phyloP scores from a whole-genome alignment of 108 stramenopile species.

The Aurantiochytrium sp. region DNA sequence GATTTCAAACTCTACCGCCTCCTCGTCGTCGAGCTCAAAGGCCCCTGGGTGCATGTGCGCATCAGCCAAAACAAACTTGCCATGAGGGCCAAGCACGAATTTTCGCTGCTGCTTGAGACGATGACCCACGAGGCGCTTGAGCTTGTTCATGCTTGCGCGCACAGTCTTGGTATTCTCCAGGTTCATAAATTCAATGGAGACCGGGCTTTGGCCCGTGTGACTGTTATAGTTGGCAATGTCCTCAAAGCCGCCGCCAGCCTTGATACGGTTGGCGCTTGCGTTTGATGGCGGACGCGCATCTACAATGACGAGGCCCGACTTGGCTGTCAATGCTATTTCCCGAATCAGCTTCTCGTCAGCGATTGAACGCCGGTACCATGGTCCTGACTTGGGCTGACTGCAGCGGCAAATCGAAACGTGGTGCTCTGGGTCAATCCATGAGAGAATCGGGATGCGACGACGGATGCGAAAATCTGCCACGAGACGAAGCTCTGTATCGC shows the following conservation, averaged over 20 bases:
- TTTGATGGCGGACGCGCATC: neutral
- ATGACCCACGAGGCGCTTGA: neutral
- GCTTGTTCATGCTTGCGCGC: neutral
- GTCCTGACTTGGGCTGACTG: neutral
- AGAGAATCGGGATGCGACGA: neutral
- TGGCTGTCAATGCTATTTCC: neutral
- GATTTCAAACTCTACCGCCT: neutral
- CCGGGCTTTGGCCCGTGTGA: neutral
- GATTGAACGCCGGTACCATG: neutral
- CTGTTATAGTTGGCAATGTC: neutral
- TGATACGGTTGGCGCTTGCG: neutral
- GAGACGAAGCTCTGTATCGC: neutral
- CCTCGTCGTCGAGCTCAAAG: neutral
- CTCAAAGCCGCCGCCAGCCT: conserved; percentile 2
- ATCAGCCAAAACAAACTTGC: neutral
- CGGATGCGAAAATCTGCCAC: neutral
- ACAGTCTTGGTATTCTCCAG: neutral
- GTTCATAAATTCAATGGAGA: conserved; percentile 6
- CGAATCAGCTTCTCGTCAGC: neutral
- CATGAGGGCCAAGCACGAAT: neutral
- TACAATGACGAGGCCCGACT: neutral
- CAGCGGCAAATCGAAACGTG: neutral
- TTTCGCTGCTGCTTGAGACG: neutral
- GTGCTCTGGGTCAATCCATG: neutral
- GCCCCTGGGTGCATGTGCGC: neutral